Base-by-base conservation (phyloP, 345 rosid genomes). In the Citrus reticulata region DNA sequence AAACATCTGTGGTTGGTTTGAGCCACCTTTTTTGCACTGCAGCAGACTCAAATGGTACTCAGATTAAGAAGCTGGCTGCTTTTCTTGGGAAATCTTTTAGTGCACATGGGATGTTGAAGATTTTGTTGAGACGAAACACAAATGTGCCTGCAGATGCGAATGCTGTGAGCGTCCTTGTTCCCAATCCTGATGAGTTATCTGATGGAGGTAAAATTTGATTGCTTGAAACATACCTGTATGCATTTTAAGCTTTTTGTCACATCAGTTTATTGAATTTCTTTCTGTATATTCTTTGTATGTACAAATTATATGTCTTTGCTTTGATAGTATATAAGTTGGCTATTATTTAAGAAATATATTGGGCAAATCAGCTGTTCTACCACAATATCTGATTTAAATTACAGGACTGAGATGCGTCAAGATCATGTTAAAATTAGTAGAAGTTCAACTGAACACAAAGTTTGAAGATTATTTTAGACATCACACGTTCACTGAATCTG, bases 1-100 rank as follows among this genome's bases (percentile, higher is more conserved):
- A 95, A 87, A 83, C 93, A 75, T 93, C 95, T 81, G 93, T 89
- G 42, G 97, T 92, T 79, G 98, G 98, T 72, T 86, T 95, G 77
- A 91, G 94, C 84, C 89, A 95, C 85, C 89, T 95, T 78, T 93
- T 91, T 61, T 88, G 82, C 34, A 75, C 86, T 60, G 84, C 86
- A 81, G 83, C 86, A 32, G 98, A 95, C 82, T 72, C 81, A 70
- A 84, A 89, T 76, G 98, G 97, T 73, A 76, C 87, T 67, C 88
- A 86, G 82, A 88, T 95, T 42, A 92, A 92, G 85, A 85, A 84
- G 79, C 80, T 95, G 75, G 94, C 98, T 22, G 77, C 88, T 75
- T 87, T 90, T 83, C 87, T 95, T 60, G 78, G 88, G 39, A 89
- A 86, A 85, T 84, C 88, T 70, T 58, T 32, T 75, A 75, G 89